Evolutionary conservation across 2,329 filamentous ascomycete species (phyloP), one percentile per base, ranked within the genome.

Genomic region (Fusarium austroafricanum): DNA sequence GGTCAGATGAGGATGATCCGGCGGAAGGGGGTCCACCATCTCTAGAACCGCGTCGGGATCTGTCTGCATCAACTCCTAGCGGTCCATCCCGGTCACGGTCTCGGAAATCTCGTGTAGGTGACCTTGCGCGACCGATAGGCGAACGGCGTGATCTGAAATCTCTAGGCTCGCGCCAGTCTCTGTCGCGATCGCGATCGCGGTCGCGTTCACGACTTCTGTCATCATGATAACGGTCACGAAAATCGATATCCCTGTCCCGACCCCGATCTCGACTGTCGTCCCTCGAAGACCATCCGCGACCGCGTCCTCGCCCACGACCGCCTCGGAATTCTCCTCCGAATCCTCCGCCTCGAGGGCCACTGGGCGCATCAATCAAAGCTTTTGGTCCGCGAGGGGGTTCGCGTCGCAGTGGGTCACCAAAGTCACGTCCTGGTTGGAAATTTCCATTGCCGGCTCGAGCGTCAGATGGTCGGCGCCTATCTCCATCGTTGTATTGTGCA

Each of bases 341-440:
- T 10, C 87, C 88, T 58, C 89, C 85, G 42, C 90, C 90, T 58
- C 92, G 86, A 15, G 89, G 90, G 29, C 89, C 89, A 67, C 85
- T 87, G n/a, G 88, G 86, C 29, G 87, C 81, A 63, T 95, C 92
- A 61, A 91, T 86, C 58, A 94, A 82, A 6, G 92, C 92, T 78
- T 94, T 93, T 12, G 94, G 93, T 1, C 92, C 94, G 56, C 93
- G 87, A 5, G 94, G 94, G 3, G 92, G 90, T 67, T 96, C 92
- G 68, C 90, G 86, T 29, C 82, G 77, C 76, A 85, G 67, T 70
- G 84, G 75, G 71, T 89, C 86, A 55, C 84, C 83, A 65, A 89
- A 89, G 14, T 90, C 87, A 68, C 89, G 84, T 70, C 84, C 86
- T 3, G 85, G 79, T 69, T 85, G 86, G 63, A 92, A 92, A n/a